Evolutionary conservation across 1,284 basidiomycete genomes (phyloP), one percentile per base, ranked within the genome.

Genomic region (Tremellales sp.): DNA sequence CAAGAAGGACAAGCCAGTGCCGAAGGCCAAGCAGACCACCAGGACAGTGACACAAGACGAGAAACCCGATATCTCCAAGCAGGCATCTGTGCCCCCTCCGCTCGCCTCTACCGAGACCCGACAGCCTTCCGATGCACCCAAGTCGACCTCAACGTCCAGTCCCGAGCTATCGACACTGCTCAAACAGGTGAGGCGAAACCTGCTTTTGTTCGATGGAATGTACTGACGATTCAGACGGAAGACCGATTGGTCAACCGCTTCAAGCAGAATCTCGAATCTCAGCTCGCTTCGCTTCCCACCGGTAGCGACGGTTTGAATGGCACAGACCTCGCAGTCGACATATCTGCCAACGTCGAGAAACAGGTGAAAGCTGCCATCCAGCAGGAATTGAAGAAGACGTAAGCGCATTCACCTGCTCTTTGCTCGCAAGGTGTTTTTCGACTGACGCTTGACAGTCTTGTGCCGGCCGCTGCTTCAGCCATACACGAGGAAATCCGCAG

Each of bases 221-320:
- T 36, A 17, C 33, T 36, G 5, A 36, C 13, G 19, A 6, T 4
- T 36, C 33, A 67, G 64, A 60, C 63, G 40, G 66, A 67, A 49
- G 62, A 65, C 41, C 48, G 56, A 35, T 41, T 68, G 21, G 39
- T 53, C 22, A 60, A 53, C 26, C 54, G 59, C 29, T 33, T 66
- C 50, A 58, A 59, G 48, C 58, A 60, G 27, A 22, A 46, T 4
- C 17, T 63, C 12, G 48, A 49, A 17, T 47, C 49, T 15, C 54
- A 62, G 24, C 35, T 60, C 31, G 45, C 46, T 11, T 25, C 36
- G 10, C 27, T 62, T 33, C 50, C 45, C 29, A 24, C 48, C 21
- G 49, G 52, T 13, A 22, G 61, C 21, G 58, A 63, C 24, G 23
- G 40, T 17, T 17, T 62, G 2, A 29, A 40, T 8, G 44, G 39